Percentiles rank a stretch among this genome's conserved stretches.
Evolutionary conservation across 169 alveolate species (phyloP).

Genomic region (Plasmodium knowlesi): DNA sequence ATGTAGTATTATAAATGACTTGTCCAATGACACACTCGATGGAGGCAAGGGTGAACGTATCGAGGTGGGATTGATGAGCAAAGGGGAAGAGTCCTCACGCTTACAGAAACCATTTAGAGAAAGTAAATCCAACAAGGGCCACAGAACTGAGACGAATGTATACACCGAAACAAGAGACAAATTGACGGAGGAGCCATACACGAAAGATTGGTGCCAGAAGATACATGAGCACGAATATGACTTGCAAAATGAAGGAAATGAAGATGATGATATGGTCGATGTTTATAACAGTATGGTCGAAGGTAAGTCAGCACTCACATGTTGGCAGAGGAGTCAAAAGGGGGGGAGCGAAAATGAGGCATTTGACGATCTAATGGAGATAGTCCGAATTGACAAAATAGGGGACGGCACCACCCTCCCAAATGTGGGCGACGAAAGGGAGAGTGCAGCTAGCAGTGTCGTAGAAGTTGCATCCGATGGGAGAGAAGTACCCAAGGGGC

Average conservation of each 20-base stretch:
- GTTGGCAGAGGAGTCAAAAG: neutral
- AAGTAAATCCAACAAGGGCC: neutral
- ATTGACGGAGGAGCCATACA: neutral
- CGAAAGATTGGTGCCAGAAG: neutral
- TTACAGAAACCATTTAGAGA: neutral
- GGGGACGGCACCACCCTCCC: neutral
- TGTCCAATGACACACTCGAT: neutral
- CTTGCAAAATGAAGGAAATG: neutral
- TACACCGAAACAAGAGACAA: neutral
- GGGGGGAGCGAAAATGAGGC: neutral
- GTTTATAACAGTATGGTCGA: neutral
- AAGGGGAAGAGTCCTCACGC: neutral
- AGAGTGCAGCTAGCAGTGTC: neutral
- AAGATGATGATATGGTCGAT: neutral
- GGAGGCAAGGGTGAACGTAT: neutral
- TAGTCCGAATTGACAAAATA: neutral
- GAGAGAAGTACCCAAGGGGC: neutral
- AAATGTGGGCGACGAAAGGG: neutral
- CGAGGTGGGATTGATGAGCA: neutral
- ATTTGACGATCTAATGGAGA: neutral
- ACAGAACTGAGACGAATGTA: conserved; percentile 16
- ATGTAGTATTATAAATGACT: conserved; percentile 6
- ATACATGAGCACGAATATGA: neutral
- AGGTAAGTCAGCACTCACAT: neutral
- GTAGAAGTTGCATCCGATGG: neutral